Percentiles rank a stretch among this genome's conserved stretches.
Conservation (phyloP, 352 stramenopile species). For the Peronosclerospora sorghi region DNA sequence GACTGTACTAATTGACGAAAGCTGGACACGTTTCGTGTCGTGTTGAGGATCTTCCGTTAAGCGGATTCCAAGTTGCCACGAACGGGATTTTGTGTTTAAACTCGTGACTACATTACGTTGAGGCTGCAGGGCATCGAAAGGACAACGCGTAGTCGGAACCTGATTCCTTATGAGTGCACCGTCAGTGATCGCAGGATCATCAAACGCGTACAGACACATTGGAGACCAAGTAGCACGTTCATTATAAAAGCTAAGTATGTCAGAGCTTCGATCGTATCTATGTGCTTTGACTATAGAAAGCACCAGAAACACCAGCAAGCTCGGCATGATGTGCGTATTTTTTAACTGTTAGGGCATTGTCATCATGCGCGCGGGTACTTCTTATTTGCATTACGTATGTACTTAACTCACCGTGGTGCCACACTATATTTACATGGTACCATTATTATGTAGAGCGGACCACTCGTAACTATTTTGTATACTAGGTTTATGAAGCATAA, state of each 20-base stretch:
- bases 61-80: conserved; percentile 36
- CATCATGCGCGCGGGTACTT: no score
- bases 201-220: conserved; percentile 31
- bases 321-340: no score
- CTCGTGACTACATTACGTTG: conserved; percentile 34
- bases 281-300: neutral
- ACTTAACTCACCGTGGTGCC: no score
- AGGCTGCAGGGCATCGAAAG: conserved; percentile 52
- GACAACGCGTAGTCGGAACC: conserved; percentile 21
- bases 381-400: no score
- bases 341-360: no score
- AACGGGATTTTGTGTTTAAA: conserved; percentile 17
- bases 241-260: conserved; percentile 15
- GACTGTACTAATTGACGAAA: conserved; percentile 39
- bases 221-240: conserved; percentile 15
- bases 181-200: conserved; percentile 6
- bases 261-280: neutral
- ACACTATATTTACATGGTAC: no score
- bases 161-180: conserved; percentile 4
- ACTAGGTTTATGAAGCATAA: no score
- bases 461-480: no score
- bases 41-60: conserved; percentile 18
- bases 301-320: conserved; percentile 3
- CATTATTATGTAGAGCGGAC: no score
- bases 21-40: conserved; percentile 30